Evolutionary conservation across 768 basidiomycete genomes (phyloP).

Genomic region (Harrya chromipes): DNA sequence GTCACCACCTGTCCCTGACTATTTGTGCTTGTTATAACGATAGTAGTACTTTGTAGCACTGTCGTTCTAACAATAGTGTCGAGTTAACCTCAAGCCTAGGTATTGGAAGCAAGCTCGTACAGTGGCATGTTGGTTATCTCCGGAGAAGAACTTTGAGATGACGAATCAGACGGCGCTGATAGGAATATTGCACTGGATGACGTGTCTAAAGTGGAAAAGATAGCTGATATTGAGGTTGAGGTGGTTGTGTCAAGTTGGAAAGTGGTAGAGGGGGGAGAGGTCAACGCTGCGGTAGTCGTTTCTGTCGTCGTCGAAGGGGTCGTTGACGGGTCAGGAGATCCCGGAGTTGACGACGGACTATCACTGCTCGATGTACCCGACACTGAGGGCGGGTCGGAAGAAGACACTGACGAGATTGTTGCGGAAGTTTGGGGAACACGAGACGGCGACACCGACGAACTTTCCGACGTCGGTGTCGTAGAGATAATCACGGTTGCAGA

Average conservation of each 20-base stretch:
- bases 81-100: constrained; percentile 5
- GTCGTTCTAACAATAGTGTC: constrained; percentile 44
- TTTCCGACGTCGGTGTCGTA: constrained; percentile 10
- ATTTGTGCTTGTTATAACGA: constrained; percentile 62
- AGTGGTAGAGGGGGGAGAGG: constrained; percentile 6
- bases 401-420: constrained; percentile 1
- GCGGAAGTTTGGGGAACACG: constrained; percentile 9
- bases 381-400: constrained; percentile 14
- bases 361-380: constrained; percentile 15
- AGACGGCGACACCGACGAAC: constrained; percentile 10
- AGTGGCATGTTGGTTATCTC: constrained; percentile 13
- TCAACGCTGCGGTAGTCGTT: constrained; percentile 8
- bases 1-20: constrained; percentile 45
- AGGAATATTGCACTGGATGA: constrained; percentile 10
- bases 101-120: constrained; percentile 23
- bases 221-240: constrained; percentile 17
- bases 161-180: constrained; percentile 1
- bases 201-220: constrained; percentile 13
- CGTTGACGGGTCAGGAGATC: constrained; percentile 21
- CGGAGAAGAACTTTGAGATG: constrained; percentile 8
- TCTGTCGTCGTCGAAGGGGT: constrained; percentile 17
- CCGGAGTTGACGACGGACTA: constrained; percentile 16
- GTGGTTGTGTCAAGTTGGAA: constrained; percentile 3
- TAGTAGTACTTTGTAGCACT: constrained; percentile 42
- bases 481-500: constrained; percentile 8